These are phyloP conservation scores for Lactarius trivialis DNA, from an alignment of 768 basidiomycete species.

Conservation along the genomic window DNA sequence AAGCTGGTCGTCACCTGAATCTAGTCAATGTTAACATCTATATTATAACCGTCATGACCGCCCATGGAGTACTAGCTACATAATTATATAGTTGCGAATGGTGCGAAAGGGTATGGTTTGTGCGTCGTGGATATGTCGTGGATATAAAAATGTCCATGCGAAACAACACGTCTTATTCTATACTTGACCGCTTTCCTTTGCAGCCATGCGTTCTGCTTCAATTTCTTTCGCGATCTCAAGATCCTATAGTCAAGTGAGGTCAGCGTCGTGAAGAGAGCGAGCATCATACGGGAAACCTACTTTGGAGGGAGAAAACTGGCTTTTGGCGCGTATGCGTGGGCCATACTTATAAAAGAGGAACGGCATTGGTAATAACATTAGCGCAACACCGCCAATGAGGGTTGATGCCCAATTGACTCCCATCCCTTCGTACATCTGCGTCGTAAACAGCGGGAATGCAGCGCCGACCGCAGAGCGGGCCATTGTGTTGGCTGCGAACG, in stretches of 20 bases:
- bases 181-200: neutral
- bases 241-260: neutral
- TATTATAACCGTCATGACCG: neutral
- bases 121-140: neutral
- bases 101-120: neutral
- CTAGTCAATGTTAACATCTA: neutral
- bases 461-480: neutral
- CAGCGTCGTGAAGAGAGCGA: neutral
- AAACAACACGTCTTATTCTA: neutral
- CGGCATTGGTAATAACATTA: slow-evolving; percentile 4
- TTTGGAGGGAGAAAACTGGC: slow-evolving; percentile 11
- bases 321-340: slow-evolving; percentile 4
- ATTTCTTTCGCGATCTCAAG: neutral
- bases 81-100: neutral
- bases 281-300: neutral
- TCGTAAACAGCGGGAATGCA: slow-evolving; percentile 13
- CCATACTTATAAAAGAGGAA: slow-evolving; percentile 15
- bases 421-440: slow-evolving; percentile 11
- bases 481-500: slow-evolving; percentile 13
- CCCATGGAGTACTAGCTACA: neutral
- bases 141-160: neutral
- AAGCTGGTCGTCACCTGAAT: neutral
- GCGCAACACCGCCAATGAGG: neutral
- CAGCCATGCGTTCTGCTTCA: neutral
- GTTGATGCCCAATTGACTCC: slow-evolving; percentile 14